Conservation (phyloP, 495 filamentous ascomycete species). For the Aspergillus incahuasiensis region DNA sequence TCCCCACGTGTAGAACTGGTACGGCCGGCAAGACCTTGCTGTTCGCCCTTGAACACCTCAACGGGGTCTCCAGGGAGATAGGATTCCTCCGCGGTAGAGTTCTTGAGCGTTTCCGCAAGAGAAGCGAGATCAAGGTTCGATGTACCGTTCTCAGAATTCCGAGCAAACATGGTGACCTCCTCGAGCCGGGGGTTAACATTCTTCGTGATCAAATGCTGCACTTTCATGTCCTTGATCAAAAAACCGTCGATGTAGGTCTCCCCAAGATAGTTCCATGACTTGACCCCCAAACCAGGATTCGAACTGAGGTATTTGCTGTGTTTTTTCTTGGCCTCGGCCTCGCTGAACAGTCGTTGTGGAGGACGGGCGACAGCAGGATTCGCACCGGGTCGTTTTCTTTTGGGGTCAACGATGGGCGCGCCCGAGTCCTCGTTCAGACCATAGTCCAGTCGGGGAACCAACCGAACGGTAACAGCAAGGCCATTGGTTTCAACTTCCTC, state of each 20-base stretch:
- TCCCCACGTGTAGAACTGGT: conserved; percentile 83
- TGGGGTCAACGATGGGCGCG: conserved; percentile 50
- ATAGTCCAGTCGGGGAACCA: conserved; percentile 91
- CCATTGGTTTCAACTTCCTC: conserved; percentile 92
- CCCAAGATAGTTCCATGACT: conserved; percentile 75
- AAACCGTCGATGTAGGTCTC: conserved; percentile 93
- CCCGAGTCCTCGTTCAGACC: conserved; percentile 74
- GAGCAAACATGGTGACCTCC: conserved; percentile 91
- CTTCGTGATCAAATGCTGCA: conserved; percentile 74
- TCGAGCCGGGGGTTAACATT: conserved; percentile 91
- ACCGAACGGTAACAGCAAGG: conserved; percentile 75
- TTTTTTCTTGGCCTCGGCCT: conserved; percentile 85
- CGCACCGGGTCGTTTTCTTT: conserved; percentile 70
- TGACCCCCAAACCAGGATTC: conserved; percentile 53
- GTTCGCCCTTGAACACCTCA: conserved; percentile 94
- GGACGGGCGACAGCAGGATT: conserved; percentile 55
- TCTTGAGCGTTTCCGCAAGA: conserved; percentile 79
- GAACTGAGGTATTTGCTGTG: conserved; percentile 65
- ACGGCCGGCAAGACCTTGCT: conserved; percentile 82
- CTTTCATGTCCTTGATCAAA: conserved; percentile 88
- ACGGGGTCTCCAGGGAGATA: conserved; percentile 91
- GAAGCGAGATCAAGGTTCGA: conserved; percentile 91
- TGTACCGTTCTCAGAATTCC: conserved; percentile 80
- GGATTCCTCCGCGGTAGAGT: conserved; percentile 65
- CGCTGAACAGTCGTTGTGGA: conserved; percentile 88